Percentiles rank a stretch among this genome's conserved stretches.
phyloP scores from a whole-genome alignment of 257 asterid genomes.

The Gentiana macrophylla region DNA sequence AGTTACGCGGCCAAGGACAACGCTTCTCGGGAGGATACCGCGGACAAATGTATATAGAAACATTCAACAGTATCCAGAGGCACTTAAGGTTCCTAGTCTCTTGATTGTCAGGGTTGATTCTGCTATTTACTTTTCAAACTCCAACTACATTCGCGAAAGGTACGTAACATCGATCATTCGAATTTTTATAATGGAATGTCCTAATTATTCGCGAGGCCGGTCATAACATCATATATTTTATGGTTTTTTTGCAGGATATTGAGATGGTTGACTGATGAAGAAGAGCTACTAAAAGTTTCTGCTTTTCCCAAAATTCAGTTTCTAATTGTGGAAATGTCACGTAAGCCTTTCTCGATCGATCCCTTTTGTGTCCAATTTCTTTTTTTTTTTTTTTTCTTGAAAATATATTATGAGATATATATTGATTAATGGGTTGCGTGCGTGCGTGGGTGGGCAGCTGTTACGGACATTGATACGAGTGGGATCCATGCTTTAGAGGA shows the following conservation, averaged over 20 bases:
- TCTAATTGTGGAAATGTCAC: slow-evolving; percentile 52
- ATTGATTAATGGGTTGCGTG: too few relatives aligned
- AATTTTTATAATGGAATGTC: too few relatives aligned
- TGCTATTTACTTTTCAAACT: slow-evolving; percentile 92
- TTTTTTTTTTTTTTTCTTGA: not conserved
- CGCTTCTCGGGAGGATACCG: slow-evolving; percentile 72
- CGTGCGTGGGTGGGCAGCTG: slow-evolving; percentile 32
- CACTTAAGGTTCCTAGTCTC: slow-evolving; percentile 57
- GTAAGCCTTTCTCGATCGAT: slow-evolving; percentile 19
- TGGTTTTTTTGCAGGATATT: slow-evolving; percentile 34
- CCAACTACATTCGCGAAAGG: slow-evolving; percentile 80
- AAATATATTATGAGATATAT: too few relatives aligned
- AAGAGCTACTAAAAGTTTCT: slow-evolving; percentile 35
- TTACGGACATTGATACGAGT: slow-evolving; percentile 88
- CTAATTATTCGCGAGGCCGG: too few relatives aligned
- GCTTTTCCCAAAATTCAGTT: slow-evolving; percentile 33
- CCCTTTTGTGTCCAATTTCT: not conserved
- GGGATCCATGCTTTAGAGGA: slow-evolving; percentile 91
- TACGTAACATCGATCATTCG: slow-evolving; percentile 4
- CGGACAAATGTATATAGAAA: slow-evolving; percentile 79
- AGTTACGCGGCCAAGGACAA: slow-evolving; percentile 93
- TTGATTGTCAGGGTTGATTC: slow-evolving; percentile 81
- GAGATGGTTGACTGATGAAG: slow-evolving; percentile 76
- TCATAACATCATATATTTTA: too few relatives aligned
- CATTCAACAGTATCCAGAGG: slow-evolving; percentile 80